These are phyloP conservation scores for Balansia obtecta DNA, from an alignment of 2,329 filamentous ascomycete genomes.

Conservation along the genomic window DNA sequence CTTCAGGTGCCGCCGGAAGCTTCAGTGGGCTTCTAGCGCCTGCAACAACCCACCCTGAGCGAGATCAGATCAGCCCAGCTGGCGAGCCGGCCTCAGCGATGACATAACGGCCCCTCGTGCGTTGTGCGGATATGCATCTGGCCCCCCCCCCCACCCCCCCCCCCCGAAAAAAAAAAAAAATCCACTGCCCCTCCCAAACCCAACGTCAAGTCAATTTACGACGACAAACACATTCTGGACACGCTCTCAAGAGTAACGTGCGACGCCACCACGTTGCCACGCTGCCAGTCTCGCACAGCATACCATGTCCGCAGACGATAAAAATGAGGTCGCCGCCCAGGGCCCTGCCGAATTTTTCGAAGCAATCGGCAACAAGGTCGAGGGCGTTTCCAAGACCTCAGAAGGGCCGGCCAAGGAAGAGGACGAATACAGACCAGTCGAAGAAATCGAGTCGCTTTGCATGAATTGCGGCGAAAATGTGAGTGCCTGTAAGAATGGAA, in stretches of 20 bases:
- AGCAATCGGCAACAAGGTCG: constrained; percentile 48
- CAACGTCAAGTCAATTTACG: not conserved
- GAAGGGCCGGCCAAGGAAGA: constrained; percentile 21
- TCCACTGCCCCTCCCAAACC: not conserved
- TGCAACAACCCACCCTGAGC: not conserved
- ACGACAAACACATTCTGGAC: not conserved
- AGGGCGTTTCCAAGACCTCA: constrained; percentile 31
- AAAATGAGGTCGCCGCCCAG: constrained; percentile 23
- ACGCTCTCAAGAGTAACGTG: not conserved
- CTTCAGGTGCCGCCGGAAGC: not conserved
- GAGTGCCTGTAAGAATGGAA: constrained; percentile 13
- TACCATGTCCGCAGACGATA: constrained; percentile 30
- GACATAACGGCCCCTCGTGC: not conserved
- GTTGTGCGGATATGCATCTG: not conserved
- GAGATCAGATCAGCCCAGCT: too few species aligned
- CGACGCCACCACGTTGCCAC: not conserved
- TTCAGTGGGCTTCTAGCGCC: not conserved
- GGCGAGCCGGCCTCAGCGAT: not conserved
- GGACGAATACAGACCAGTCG: constrained; percentile 44
- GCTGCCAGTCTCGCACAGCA: not conserved
- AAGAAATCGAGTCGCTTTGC: constrained; percentile 67
- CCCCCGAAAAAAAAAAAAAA: too few species aligned
- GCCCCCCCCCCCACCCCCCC: too few species aligned
- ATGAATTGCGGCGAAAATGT: constrained; percentile 80
- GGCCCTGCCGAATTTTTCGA: constrained; percentile 44